Percentiles rank a stretch among this genome's conserved stretches.
Evolutionary conservation across 768 basidiomycete genomes (phyloP).

Genomic region (Boletus insuetus): DNA sequence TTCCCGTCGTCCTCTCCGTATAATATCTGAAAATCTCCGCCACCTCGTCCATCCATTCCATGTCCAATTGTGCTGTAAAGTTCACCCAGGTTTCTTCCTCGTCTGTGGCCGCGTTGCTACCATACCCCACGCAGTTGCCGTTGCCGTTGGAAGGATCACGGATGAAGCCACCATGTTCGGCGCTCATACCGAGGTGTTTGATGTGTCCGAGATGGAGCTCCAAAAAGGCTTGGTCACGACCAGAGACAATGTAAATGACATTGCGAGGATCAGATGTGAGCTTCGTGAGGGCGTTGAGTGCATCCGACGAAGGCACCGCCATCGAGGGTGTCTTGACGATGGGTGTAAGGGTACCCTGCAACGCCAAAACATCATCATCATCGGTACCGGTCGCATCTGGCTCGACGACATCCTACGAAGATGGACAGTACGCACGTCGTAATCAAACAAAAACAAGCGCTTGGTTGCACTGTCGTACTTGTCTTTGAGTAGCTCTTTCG

Average conservation of each 20-base stretch:
- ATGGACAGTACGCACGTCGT: slow-evolving; percentile 63
- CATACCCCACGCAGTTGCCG: not conserved
- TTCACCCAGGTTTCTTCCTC: slow-evolving; percentile 63
- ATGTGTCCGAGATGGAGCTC: slow-evolving; percentile 90
- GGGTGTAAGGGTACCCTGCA: slow-evolving; percentile 89
- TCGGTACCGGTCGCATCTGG: not conserved
- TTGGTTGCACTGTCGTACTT: slow-evolving; percentile 72
- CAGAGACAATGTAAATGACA: slow-evolving; percentile 95
- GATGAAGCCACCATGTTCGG: slow-evolving; percentile 95
- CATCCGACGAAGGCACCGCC: slow-evolving; percentile 74
- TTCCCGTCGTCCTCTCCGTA: slow-evolving; percentile 95
- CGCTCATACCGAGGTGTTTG: slow-evolving; percentile 79
- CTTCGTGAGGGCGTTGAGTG: slow-evolving; percentile 69
- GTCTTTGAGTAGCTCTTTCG: slow-evolving; percentile 53
- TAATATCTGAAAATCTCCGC: slow-evolving; percentile 95
- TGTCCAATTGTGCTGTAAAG: slow-evolving; percentile 90
- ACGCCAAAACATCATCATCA: not conserved
- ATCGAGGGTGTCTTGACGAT: slow-evolving; percentile 93
- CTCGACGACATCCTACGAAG: not conserved
- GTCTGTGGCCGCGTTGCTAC: not conserved
- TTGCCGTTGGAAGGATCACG: slow-evolving; percentile 56
- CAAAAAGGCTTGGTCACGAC: slow-evolving; percentile 90
- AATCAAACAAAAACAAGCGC: slow-evolving; percentile 91
- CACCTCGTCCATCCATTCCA: slow-evolving; percentile 97
- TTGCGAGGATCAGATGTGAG: slow-evolving; percentile 83